Evolutionary conservation across 2,329 filamentous ascomycete genomes (phyloP).

Genomic region (Magnaporthiopsis poae): DNA sequence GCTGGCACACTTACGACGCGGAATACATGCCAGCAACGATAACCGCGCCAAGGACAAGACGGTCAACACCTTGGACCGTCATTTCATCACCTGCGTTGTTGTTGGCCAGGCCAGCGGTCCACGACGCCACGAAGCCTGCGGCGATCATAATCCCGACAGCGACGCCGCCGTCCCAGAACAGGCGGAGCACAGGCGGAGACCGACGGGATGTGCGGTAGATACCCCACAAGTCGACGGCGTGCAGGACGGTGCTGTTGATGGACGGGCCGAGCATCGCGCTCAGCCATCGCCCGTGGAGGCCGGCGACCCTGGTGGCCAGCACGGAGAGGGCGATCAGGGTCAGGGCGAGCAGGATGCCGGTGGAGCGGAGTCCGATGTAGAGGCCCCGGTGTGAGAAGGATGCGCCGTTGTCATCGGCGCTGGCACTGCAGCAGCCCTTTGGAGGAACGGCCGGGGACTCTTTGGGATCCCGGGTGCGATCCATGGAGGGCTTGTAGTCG

Average conservation of each 20-base stretch:
- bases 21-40: neutral
- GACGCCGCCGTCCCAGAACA: constrained; percentile 5
- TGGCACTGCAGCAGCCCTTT: neutral
- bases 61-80: neutral
- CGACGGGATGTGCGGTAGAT: neutral
- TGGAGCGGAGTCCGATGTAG: constrained; percentile 1
- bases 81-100: neutral
- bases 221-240: constrained; percentile 1
- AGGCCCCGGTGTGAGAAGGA: neutral
- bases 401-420: neutral
- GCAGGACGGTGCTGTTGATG: neutral
- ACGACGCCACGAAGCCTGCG: constrained; percentile 1
- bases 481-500: neutral
- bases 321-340: neutral
- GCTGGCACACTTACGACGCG: neutral
- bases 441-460: too few relatives aligned
- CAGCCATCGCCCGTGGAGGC: constrained; percentile 3
- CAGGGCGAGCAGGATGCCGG: neutral
- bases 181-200: neutral
- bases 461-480: neutral
- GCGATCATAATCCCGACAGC: neutral
- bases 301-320: neutral
- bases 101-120: neutral
- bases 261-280: constrained; percentile 2
- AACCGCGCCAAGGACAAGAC: neutral